Base-by-base conservation (phyloP, 345 rosid species). In the Nephelium lappaceum region DNA sequence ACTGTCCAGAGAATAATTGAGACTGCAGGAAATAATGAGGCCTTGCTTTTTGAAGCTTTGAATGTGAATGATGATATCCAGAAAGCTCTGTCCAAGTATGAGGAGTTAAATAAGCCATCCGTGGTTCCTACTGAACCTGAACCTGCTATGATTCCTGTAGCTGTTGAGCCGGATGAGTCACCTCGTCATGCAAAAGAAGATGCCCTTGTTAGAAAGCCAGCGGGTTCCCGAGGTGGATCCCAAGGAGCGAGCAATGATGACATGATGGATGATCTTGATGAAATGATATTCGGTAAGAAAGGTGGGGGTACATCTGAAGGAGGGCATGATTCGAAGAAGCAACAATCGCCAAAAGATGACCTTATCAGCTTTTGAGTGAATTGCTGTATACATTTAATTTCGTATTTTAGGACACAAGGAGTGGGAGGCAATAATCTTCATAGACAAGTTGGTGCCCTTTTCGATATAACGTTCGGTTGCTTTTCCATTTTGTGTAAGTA, bases 181-280 rank as follows among this genome's bases (percentile, higher is more conserved):
- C 91, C 91, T 11, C 76, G 16, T 51, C 82, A 82, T 9, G 82
- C 70, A 19, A 95, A 84, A 81, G 93, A 91, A 78, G 94, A 91
- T 67, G 83, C 93, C 42, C 86, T 94, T 87, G 71, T 91, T 49
- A 88, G 99, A 79, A 94, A 91, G 85, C 89, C 93, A 18, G 88
- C 93, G 5, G 88, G 93, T 71, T 79, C 86, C 25, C 91, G 86
- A 31, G 87, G 86, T 57, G 92, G 90, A 23, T 69, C 81, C 61
- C 88, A 78, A 11, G 87, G 89, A 12, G 91, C 93, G 73, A 91
- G 88, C 87, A 89, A 84, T 0, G 96, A 93, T 16, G 93, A 90
- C 81, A 87, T 90, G 97, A 91, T 93, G 96, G 99, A 94, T 86
- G 99, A 97, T 83, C 97, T 97, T 2, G 98, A 95, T 78, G 95